Evolutionary conservation across 768 basidiomycete species (phyloP).

Genomic region (Phallus indusiatus): DNA sequence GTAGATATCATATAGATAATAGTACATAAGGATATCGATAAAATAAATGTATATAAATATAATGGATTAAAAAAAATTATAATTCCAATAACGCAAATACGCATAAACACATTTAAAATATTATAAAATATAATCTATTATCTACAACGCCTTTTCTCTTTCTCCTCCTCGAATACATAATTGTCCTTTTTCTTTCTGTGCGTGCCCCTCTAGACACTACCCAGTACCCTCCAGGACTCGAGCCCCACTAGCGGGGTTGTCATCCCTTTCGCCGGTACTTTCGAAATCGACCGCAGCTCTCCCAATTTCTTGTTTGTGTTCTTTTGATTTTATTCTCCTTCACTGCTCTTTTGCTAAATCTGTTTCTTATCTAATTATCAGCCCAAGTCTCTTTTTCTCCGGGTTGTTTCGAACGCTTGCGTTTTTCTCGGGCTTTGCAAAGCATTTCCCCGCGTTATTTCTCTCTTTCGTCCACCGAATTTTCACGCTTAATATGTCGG

Average conservation of each 20-base stretch:
- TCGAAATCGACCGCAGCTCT: background rate
- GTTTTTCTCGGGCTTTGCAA: background rate
- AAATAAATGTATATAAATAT: background rate
- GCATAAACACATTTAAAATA: background rate
- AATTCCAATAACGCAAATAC: background rate
- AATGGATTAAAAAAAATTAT: too few relatives aligned
- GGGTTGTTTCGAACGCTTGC: background rate
- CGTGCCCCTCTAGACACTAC: too few relatives aligned
- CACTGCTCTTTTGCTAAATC: too few relatives aligned
- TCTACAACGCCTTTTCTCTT: background rate
- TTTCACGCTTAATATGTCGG: slow-evolving; percentile 5
- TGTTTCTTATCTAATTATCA: too few relatives aligned
- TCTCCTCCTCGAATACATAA: background rate
- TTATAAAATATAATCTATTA: background rate
- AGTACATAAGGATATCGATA: background rate
- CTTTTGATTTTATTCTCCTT: background rate
- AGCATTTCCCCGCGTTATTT: background rate
- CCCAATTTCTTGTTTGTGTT: background rate
- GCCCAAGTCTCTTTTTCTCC: too few relatives aligned
- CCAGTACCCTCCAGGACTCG: background rate
- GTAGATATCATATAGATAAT: background rate
- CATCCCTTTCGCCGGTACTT: background rate
- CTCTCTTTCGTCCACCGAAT: background rate
- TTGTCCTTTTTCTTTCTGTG: background rate
- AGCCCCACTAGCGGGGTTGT: background rate